phyloP scores from a whole-genome alignment of 2,329 filamentous ascomycete species.

The Colletotrichum sp. region DNA sequence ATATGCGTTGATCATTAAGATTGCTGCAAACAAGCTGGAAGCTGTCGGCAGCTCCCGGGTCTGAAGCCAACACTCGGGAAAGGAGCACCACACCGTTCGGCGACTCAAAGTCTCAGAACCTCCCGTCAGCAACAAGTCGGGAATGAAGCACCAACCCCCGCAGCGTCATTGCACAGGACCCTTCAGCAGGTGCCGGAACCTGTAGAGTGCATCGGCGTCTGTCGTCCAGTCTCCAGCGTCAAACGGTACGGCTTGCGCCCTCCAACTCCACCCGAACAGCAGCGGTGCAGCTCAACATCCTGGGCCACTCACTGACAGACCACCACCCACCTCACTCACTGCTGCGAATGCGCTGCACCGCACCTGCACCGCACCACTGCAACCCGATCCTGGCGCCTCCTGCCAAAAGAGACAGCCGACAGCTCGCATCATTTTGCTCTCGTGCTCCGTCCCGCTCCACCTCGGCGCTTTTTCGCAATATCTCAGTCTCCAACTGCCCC shows the following conservation, averaged over 20 bases:
- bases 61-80: not conserved
- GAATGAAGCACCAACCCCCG: not conserved
- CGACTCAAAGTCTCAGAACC: not conserved
- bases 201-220: not conserved
- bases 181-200: not conserved
- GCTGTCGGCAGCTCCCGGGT: constrained; percentile 11
- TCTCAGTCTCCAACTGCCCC: constrained; percentile 17
- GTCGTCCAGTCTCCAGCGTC: not conserved
- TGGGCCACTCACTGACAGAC: not conserved
- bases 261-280: constrained; percentile 1
- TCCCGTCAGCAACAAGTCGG: not conserved
- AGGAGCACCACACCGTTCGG: not conserved
- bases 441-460: constrained; percentile 20
- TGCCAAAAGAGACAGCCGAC: constrained; percentile 18
- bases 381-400: not conserved
- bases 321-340: not conserved
- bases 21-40: constrained; percentile 6
- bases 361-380: not conserved
- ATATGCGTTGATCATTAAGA: constrained; percentile 2
- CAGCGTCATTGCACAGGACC: constrained; percentile 19
- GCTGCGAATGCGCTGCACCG: not conserved
- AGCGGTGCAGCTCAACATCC: not conserved
- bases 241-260: not conserved
- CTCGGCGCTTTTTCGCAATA: constrained; percentile 23
- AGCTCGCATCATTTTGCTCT: constrained; percentile 22